These are phyloP conservation scores for Cytospora leucostoma DNA, from an alignment of 2,329 filamentous ascomycete species.

Conservation along the genomic window DNA sequence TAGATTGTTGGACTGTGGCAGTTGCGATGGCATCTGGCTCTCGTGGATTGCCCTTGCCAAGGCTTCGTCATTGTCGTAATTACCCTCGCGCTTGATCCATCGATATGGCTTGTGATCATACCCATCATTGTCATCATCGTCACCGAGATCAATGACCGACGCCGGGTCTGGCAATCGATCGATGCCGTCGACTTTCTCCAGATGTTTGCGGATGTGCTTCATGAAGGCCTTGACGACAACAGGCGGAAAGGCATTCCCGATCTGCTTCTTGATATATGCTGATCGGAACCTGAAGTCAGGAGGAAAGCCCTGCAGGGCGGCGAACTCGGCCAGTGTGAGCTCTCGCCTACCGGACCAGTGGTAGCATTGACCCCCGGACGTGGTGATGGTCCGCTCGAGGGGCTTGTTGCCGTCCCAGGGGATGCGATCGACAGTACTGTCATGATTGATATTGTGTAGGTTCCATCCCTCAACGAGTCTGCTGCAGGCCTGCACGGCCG, in stretches of 20 bases:
- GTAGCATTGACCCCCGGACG: constrained; percentile 61
- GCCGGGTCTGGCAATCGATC: constrained; percentile 6
- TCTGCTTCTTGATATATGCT: constrained; percentile 58
- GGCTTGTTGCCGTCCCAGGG: constrained; percentile 50
- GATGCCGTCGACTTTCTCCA: constrained; percentile 47
- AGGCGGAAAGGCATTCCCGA: constrained; percentile 79
- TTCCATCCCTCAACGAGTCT: constrained; percentile 35
- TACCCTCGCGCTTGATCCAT: background rate
- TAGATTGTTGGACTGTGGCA: background rate
- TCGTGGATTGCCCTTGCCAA: background rate
- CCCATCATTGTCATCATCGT: constrained; percentile 7
- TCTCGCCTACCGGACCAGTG: constrained; percentile 65
- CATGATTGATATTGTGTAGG: constrained; percentile 43
- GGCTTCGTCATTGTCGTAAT: background rate
- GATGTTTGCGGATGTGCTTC: constrained; percentile 48
- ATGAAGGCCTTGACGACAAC: constrained; percentile 53
- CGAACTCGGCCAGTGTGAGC: constrained; percentile 69
- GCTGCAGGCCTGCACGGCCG: constrained; percentile 46
- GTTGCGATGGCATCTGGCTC: background rate
- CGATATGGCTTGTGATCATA: background rate
- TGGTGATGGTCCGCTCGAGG: constrained; percentile 64
- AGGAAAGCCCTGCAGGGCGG: constrained; percentile 71
- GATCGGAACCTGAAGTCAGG: constrained; percentile 57
- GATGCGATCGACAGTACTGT: constrained; percentile 30
- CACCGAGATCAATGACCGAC: constrained; percentile 13